Evolutionary conservation across 176 grass and related monocot genomes (phyloP).

Genomic region (Aegilops tauschii): DNA sequence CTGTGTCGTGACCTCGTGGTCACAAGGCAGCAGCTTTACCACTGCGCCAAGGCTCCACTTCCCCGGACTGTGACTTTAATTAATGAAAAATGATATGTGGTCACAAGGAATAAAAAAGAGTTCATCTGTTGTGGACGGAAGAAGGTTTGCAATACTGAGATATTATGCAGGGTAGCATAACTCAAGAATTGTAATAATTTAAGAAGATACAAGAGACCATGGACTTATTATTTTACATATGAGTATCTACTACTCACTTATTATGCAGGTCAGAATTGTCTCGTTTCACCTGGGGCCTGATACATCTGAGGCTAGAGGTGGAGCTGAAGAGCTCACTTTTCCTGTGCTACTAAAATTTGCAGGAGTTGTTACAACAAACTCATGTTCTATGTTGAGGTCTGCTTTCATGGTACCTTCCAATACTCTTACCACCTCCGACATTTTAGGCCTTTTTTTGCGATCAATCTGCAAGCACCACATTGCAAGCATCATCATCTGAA

Average conservation of each 20-base stretch:
- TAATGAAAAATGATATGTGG: too few relatives aligned
- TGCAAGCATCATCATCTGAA: constrained; percentile 32
- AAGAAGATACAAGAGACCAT: too few relatives aligned
- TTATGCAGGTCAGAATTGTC: too few relatives aligned
- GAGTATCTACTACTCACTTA: too few relatives aligned
- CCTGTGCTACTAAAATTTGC: not conserved
- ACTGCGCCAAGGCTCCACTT: too few relatives aligned
- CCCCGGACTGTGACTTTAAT: too few relatives aligned
- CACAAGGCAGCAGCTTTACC: too few relatives aligned
- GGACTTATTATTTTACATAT: too few relatives aligned
- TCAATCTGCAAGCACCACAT: constrained; percentile 55
- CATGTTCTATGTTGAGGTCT: constrained; percentile 25
- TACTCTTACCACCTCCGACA: constrained; percentile 47
- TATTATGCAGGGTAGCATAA: too few relatives aligned
- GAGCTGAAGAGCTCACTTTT: not conserved
- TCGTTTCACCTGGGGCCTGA: constrained; percentile 21
- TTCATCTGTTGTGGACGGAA: not conserved
- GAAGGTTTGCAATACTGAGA: too few relatives aligned
- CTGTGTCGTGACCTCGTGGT: too few relatives aligned
- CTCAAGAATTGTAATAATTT: too few relatives aligned
- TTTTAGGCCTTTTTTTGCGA: constrained; percentile 40
- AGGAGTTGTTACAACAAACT: constrained; percentile 6
- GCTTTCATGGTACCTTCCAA: constrained; percentile 30
- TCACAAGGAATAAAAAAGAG: not conserved
- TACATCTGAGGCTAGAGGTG: constrained; percentile 21